Conservation (phyloP, 2,329 filamentous ascomycete genomes). For the Scorias spongiosa region DNA sequence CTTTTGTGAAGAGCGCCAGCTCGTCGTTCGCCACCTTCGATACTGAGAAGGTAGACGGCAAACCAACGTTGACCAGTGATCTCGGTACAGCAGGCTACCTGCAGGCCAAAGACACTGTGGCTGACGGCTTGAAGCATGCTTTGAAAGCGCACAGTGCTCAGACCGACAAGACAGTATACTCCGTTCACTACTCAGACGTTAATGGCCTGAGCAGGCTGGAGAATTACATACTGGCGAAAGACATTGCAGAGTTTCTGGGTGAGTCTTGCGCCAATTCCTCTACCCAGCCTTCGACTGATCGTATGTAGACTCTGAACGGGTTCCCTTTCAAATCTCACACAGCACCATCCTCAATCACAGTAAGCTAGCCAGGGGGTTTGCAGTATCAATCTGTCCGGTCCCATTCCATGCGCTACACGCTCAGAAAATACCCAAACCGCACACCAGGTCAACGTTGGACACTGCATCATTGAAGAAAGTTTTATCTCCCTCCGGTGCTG, state of each 20-base stretch:
- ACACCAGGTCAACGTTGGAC: slow-evolving; percentile 4
- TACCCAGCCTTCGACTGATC: not conserved
- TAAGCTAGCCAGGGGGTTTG: slow-evolving; percentile 18
- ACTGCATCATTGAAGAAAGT: slow-evolving; percentile 3
- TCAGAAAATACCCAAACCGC: slow-evolving; percentile 10
- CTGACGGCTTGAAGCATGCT: slow-evolving; percentile 15
- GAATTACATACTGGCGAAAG: slow-evolving; percentile 22
- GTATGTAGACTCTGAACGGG: slow-evolving; percentile 12
- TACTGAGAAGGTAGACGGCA: slow-evolving; percentile 15
- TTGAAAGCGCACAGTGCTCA: slow-evolving; percentile 11
- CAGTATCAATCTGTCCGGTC: slow-evolving; percentile 18
- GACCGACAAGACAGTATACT: slow-evolving; percentile 12
- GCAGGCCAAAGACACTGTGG: slow-evolving; percentile 18
- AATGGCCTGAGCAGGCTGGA: slow-evolving; percentile 22
- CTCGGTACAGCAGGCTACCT: slow-evolving; percentile 15
- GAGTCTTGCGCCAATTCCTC: slow-evolving; percentile 1
- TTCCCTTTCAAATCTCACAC: slow-evolving; percentile 19
- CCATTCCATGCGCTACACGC: slow-evolving; percentile 13
- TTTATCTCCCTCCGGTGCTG: slow-evolving; percentile 6
- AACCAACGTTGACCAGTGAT: slow-evolving; percentile 14
- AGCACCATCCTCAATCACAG: slow-evolving; percentile 18
- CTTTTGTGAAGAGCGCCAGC: slow-evolving; percentile 14
- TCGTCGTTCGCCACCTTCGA: slow-evolving; percentile 17
- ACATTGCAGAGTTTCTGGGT: slow-evolving; percentile 19
- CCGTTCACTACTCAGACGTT: slow-evolving; percentile 21